These are phyloP conservation scores for Reticulascus tulasneorum DNA, from an alignment of 2,329 filamentous ascomycete species.

Conservation along the genomic window DNA sequence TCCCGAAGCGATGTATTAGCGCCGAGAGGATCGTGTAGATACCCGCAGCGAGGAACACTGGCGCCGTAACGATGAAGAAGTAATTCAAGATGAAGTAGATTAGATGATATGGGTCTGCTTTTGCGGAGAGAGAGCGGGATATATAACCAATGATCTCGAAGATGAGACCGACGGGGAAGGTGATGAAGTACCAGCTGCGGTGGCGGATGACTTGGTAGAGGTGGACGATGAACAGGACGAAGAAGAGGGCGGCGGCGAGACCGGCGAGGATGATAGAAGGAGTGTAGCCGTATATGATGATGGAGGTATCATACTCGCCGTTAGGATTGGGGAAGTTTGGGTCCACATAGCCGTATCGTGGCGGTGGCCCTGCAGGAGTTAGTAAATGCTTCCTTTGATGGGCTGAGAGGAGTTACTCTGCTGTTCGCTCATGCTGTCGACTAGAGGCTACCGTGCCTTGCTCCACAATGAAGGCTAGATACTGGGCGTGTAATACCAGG, in stretches of 20 bases:
- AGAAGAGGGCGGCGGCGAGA: constrained; percentile 40
- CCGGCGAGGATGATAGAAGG: constrained; percentile 40
- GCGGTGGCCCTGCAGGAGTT: too few species aligned
- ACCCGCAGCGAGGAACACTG: constrained; percentile 52
- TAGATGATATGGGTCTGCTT: constrained; percentile 48
- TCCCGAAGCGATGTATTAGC: constrained; percentile 42
- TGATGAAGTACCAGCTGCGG: constrained; percentile 42
- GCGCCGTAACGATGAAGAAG: constrained; percentile 58
- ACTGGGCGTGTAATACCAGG: too few species aligned
- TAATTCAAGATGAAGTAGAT: constrained; percentile 56
- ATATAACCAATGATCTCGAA: constrained; percentile 49
- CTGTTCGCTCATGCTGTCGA: too few species aligned
- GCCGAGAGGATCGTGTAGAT: constrained; percentile 52
- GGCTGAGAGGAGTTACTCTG: too few species aligned
- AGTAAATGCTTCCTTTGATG: too few species aligned
- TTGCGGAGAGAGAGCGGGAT: constrained; percentile 42
- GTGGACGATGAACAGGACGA: constrained; percentile 34
- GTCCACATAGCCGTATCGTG: constrained; percentile 46
- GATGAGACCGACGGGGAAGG: constrained; percentile 37
- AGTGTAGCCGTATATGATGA: constrained; percentile 49
- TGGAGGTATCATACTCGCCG: constrained; percentile 38
- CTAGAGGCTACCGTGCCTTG: too few species aligned
- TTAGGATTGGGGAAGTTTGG: constrained; percentile 48
- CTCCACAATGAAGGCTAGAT: too few species aligned
- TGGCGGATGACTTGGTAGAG: constrained; percentile 29